phyloP scores from a whole-genome alignment of 257 asterid genomes.

The Salvia splendens region DNA sequence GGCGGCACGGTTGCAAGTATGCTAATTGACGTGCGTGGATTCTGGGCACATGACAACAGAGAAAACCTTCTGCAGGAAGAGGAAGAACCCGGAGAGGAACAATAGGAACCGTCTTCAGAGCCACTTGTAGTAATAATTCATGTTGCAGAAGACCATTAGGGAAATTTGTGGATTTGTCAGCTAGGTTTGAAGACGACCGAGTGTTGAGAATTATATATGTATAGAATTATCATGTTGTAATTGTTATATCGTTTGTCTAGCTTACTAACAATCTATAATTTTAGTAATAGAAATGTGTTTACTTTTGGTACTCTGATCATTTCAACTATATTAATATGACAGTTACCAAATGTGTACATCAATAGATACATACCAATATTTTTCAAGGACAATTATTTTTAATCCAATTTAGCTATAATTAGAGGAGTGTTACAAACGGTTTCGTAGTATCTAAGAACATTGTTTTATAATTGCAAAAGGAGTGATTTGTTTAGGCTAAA shows the following conservation, averaged over 20 bases:
- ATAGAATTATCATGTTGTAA: conserved; percentile 20
- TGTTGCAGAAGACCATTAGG: conserved; percentile 19
- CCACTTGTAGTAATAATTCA: conserved; percentile 21
- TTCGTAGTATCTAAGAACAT: neutral
- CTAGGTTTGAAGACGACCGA: neutral
- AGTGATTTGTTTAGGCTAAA: neutral
- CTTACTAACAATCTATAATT: neutral
- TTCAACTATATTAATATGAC: neutral
- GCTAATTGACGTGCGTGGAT: conserved; percentile 95
- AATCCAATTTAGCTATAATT: neutral
- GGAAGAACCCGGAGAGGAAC: conserved; percentile 97
- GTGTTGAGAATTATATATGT: conserved; percentile 4
- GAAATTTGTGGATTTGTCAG: conserved; percentile 4
- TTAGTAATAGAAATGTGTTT: neutral
- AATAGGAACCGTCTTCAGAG: conserved; percentile 28
- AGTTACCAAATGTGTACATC: neutral
- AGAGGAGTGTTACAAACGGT: neutral
- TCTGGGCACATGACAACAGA: conserved; percentile 99
- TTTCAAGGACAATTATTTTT: neutral
- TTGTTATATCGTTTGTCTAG: neutral
- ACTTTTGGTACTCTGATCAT: neutral
- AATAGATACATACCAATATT: neutral
- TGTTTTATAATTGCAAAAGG: conserved; percentile 10
- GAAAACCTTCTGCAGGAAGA: conserved; percentile 99
- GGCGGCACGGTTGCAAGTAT: conserved; percentile 99